Conservation (phyloP, 2,329 filamentous ascomycete species). For the Aspergillus quadricinctus region DNA sequence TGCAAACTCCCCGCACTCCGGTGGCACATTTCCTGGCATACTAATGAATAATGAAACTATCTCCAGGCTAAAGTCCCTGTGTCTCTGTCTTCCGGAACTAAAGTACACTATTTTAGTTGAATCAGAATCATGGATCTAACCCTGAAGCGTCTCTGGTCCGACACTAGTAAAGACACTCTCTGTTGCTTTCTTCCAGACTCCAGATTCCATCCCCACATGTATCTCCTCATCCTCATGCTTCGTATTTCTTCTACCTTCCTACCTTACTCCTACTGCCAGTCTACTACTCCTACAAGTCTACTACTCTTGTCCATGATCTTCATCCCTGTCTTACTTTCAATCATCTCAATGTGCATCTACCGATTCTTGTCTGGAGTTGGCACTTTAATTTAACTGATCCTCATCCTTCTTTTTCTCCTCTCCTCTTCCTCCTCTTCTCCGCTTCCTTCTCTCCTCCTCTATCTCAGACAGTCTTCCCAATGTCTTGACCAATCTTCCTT, state of each 20-base stretch:
- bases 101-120: too few relatives aligned
- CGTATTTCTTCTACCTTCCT: too few relatives aligned
- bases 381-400: neutral
- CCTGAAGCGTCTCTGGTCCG: neutral
- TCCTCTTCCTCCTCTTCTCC: slow-evolving; percentile 2
- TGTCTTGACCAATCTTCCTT: neutral
- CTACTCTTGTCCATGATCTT: slow-evolving; percentile 3
- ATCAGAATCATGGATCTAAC: neutral
- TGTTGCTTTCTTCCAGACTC: too few relatives aligned
- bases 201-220: too few relatives aligned
- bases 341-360: too few relatives aligned
- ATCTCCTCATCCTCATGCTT: too few relatives aligned
- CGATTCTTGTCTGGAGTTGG: neutral
- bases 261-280: too few relatives aligned
- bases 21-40: neutral
- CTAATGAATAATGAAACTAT: too few relatives aligned
- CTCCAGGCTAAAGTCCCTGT: too few relatives aligned
- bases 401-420: neutral
- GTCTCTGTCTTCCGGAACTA: too few relatives aligned
- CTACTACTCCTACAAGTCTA: too few relatives aligned
- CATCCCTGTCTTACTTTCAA: slow-evolving; percentile 3
- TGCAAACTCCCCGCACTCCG: neutral
- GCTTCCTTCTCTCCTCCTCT: neutral
- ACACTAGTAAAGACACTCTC: too few relatives aligned
- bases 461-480: neutral